Evolutionary conservation across 1,284 basidiomycete species (phyloP), one percentile per base, ranked within the genome.

Genomic region (Albatrellus sp.): DNA sequence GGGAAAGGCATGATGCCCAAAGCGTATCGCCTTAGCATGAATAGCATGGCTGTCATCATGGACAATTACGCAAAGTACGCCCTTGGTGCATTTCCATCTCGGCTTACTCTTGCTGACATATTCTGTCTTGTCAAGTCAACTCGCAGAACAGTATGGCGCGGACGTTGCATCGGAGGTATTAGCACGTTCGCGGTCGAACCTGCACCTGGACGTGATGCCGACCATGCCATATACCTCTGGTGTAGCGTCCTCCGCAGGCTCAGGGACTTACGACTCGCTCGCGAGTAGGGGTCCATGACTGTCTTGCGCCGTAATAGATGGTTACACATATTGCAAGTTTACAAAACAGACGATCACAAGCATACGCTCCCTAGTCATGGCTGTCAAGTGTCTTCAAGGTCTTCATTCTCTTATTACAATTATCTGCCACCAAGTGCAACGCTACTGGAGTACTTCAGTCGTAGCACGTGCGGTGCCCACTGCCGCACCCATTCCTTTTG

Each of bases 1-100:
- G 76, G 75, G 5, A 80, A 80, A 62, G 76, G 76, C 48, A 67
- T 80, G 63, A 78, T 74, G 58, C 76, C 76, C 42, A 73, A 76
- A 62, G 69, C 71, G 42, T 79, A 79, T 61, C 65, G 75, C 41
- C 65, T 79, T 40, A 70, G 73, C 60, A 60, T 71, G 60, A 67
- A 65, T 53, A 68, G 66, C 48, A 75, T 77, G 70, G 73, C 73
- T 1, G 66, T 73, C 40, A 75, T 78, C 57, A 75, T 78, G 73
- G 74, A 78, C 57, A 71, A 73, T 51, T 77, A 77, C 56, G 73
- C 73, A 20, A 68, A 63, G 73, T 76, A 47, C 46, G 69, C 65
- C 31, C 14, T 16, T 35, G 28, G 8, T 24, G 37, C 35, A 6
- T 19, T 30, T 10, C 14, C 39, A 33, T 35, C 19, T 33, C 30